Conservation (phyloP, 225 moss, liverwort and hornwort genomes). For the Marchantia paleacea region DNA sequence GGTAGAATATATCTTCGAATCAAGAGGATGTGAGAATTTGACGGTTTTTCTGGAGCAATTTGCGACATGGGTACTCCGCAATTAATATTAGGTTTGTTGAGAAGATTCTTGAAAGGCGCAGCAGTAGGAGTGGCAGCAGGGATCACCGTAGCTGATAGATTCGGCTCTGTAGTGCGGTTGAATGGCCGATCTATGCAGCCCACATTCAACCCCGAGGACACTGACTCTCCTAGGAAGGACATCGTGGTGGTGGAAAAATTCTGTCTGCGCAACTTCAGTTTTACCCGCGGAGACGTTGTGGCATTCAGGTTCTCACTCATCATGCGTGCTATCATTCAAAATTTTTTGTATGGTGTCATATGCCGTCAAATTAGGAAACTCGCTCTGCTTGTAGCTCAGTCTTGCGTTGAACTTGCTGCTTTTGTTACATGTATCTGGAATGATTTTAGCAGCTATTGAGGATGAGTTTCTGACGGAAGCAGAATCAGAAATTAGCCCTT, state of each 20-base stretch:
- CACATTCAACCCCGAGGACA: constrained; percentile 70
- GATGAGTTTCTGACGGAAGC: background rate
- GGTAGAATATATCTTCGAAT: no score
- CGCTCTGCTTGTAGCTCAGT: background rate
- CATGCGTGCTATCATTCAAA: background rate
- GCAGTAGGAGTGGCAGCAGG: constrained; percentile 79
- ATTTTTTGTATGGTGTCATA: background rate
- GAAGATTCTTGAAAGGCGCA: constrained; percentile 37
- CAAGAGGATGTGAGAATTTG: background rate
- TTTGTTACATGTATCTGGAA: background rate
- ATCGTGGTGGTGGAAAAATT: constrained; percentile 78
- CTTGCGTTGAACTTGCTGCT: background rate
- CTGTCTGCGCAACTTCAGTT: constrained; percentile 74
- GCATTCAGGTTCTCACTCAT: constrained; percentile 64
- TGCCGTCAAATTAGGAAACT: background rate
- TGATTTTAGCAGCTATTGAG: background rate
- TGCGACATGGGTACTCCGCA: constrained; percentile 27
- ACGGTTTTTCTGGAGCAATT: background rate
- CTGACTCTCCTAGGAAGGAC: constrained; percentile 59
- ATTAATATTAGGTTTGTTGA: constrained; percentile 37
- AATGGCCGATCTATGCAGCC: constrained; percentile 97
- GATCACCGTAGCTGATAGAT: constrained; percentile 85
- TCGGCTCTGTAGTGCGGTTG: constrained; percentile 68
- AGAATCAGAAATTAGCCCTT: background rate
- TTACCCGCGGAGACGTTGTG: constrained; percentile 94